Conservation (phyloP, 1,139 yeast species). For the Debaryomycetaceae sp. region DNA sequence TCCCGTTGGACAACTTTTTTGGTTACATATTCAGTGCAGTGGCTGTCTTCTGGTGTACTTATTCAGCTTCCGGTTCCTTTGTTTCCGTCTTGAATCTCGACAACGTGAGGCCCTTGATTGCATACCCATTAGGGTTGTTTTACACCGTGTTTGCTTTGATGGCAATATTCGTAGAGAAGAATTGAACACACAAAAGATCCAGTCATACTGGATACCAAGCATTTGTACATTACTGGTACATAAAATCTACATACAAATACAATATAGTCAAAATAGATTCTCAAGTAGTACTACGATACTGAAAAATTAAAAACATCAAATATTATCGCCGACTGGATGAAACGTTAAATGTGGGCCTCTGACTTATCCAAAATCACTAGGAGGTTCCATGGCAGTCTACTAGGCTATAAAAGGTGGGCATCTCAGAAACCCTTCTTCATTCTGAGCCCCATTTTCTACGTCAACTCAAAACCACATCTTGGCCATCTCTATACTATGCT, state of each 20-base stretch:
- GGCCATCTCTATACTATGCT: constrained; percentile 93
- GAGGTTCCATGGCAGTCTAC: neutral
- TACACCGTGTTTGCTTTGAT: constrained; percentile 93
- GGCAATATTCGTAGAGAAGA: constrained; percentile 81
- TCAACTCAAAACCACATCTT: constrained; percentile 90
- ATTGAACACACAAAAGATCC: neutral
- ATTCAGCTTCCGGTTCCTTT: constrained; percentile 90
- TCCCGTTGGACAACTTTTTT: constrained; percentile 63
- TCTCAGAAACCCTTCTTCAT: constrained; percentile 45
- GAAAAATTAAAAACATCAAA: neutral
- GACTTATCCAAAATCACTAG: neutral
- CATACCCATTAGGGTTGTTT: constrained; percentile 89
- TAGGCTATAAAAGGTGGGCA: constrained; percentile 3
- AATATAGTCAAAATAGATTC: neutral
- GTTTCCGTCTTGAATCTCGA: constrained; percentile 80
- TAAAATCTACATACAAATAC: too few relatives aligned
- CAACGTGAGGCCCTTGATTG: constrained; percentile 85
- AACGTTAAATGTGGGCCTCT: neutral
- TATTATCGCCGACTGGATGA: neutral
- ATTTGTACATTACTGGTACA: neutral
- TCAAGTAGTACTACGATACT: neutral
- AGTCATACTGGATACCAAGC: neutral
- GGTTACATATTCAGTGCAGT: constrained; percentile 72
- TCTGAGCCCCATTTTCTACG: constrained; percentile 94
- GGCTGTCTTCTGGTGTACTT: constrained; percentile 91